These are phyloP conservation scores for Cenococcum geophilum DNA, from an alignment of 495 filamentous ascomycete genomes.

Conservation along the genomic window DNA sequence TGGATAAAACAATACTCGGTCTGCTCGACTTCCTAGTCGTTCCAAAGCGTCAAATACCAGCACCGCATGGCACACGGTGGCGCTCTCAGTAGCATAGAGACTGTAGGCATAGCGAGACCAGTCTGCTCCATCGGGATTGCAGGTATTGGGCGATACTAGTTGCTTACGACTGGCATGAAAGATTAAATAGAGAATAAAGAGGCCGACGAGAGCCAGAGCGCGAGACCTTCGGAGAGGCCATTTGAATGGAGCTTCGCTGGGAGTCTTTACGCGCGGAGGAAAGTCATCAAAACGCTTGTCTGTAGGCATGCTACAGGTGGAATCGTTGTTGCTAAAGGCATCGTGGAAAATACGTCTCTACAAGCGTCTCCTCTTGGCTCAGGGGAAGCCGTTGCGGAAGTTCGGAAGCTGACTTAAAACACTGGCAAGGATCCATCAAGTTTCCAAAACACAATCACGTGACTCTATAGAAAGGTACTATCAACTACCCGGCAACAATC, in stretches of 20 bases:
- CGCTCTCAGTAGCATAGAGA: conserved; percentile 37
- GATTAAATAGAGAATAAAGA: conserved; percentile 18
- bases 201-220: conserved; percentile 11
- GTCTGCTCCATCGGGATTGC: conserved; percentile 5
- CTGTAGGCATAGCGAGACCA: conserved; percentile 37
- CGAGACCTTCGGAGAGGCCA: conserved; percentile 23
- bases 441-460: too few relatives aligned
- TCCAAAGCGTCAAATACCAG: conserved; percentile 38
- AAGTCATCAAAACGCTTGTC: conserved; percentile 24
- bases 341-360: not conserved
- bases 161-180: not conserved
- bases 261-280: conserved; percentile 16
- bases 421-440: too few relatives aligned
- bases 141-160: not conserved
- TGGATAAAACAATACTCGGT: conserved; percentile 37
- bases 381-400: too few relatives aligned
- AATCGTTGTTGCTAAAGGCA: conserved; percentile 3
- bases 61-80: conserved; percentile 37
- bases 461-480: too few relatives aligned
- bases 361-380: too few relatives aligned
- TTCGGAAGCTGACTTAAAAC: too few relatives aligned
- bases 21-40: conserved; percentile 33
- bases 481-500: too few relatives aligned
- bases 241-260: conserved; percentile 9
- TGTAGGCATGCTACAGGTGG: conserved; percentile 23